Percentiles rank a stretch among this genome's conserved stretches.
These are phyloP conservation scores for Penicillium rolfsii DNA, from an alignment of 2,329 filamentous ascomycete species.

Conservation along the genomic window DNA sequence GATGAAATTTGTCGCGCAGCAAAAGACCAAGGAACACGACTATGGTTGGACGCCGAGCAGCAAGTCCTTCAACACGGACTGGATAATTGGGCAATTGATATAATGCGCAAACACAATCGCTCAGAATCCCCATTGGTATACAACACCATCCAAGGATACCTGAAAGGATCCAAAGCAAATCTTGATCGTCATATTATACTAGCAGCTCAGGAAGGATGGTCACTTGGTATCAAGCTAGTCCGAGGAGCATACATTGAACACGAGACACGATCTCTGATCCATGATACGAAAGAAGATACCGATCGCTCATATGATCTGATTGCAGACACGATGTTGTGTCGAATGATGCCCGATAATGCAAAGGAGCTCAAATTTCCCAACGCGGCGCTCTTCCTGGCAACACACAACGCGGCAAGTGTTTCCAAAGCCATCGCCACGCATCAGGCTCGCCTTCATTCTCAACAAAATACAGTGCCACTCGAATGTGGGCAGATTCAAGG, in stretches of 20 bases:
- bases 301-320: constrained; percentile 55
- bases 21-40: constrained; percentile 38
- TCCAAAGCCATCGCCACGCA: constrained; percentile 46
- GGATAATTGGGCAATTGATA: constrained; percentile 50
- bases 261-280: constrained; percentile 42
- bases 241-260: constrained; percentile 52
- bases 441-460: constrained; percentile 43
- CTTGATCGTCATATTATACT: constrained; percentile 44
- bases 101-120: constrained; percentile 51
- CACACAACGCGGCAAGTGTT: constrained; percentile 55
- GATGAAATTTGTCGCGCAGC: constrained; percentile 43
- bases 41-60: constrained; percentile 55
- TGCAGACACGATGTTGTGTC: constrained; percentile 51
- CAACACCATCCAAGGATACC: constrained; percentile 52
- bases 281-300: constrained; percentile 45
- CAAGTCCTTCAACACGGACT: constrained; percentile 49
- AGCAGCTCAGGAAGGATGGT: constrained; percentile 46
- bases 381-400: constrained; percentile 56
- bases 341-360: constrained; percentile 41
- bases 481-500: constrained; percentile 80
- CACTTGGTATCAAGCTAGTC: constrained; percentile 50
- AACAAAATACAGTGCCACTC: constrained; percentile 44
- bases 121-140: constrained; percentile 40
- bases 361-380: constrained; percentile 25
- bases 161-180: constrained; percentile 47